Evolutionary conservation across 2,329 filamentous ascomycete genomes (phyloP).

Genomic region (Aspergillus fructus): DNA sequence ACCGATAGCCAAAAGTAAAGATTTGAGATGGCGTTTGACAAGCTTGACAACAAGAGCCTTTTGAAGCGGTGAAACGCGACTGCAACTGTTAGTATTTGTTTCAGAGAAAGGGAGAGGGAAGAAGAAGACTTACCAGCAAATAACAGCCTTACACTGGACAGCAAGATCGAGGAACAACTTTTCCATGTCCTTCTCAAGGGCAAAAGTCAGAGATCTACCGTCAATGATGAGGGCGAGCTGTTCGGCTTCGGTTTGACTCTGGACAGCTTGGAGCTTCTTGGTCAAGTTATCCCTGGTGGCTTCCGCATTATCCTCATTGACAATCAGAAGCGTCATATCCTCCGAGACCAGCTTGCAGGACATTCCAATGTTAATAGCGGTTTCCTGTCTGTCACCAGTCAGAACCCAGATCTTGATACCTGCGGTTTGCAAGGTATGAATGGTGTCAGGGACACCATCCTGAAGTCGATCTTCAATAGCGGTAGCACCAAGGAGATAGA

Average conservation of each 20-base stretch:
- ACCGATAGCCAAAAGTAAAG: slow-evolving; percentile 90
- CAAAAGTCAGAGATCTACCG: slow-evolving; percentile 90
- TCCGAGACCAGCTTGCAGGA: slow-evolving; percentile 98
- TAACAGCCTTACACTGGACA: slow-evolving; percentile 96
- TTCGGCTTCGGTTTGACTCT: slow-evolving; percentile 74
- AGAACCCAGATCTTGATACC: slow-evolving; percentile 99
- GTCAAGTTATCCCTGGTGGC: slow-evolving; percentile 84
- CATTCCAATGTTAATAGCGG: slow-evolving; percentile 99
- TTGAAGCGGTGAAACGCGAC: slow-evolving; percentile 92
- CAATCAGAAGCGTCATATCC: slow-evolving; percentile 95
- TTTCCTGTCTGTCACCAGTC: slow-evolving; percentile 96
- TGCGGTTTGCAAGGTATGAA: slow-evolving; percentile 92
- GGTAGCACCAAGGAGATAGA: slow-evolving; percentile 88
- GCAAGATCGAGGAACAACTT: slow-evolving; percentile 91
- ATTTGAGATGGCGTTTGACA: slow-evolving; percentile 90
- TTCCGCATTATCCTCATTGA: slow-evolving; percentile 82
- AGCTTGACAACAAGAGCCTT: slow-evolving; percentile 98
- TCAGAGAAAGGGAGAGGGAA: neutral
- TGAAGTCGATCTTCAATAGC: slow-evolving; percentile 97
- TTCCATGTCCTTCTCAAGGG: slow-evolving; percentile 89
- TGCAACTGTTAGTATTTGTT: slow-evolving; percentile 34
- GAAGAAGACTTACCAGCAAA: slow-evolving; percentile 64
- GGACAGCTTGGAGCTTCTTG: slow-evolving; percentile 90
- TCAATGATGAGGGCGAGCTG: slow-evolving; percentile 91
- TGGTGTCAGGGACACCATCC: slow-evolving; percentile 96